phyloP scores from a whole-genome alignment of 331 rosid species.

The Quercus tomentella region DNA sequence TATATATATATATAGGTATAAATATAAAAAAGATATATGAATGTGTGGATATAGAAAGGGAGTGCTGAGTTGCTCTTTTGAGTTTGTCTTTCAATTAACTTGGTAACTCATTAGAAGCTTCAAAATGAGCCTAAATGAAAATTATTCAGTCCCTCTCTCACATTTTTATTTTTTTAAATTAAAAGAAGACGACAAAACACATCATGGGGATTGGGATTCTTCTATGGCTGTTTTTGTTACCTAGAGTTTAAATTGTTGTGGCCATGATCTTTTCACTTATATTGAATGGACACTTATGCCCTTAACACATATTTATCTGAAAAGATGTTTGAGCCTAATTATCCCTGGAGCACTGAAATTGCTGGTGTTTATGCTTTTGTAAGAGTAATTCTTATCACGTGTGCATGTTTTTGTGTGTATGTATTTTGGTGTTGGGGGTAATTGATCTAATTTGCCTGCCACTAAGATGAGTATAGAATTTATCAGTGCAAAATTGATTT shows the following conservation, averaged over 20 bases:
- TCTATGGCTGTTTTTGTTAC: not conserved
- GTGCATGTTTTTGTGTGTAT: not conserved
- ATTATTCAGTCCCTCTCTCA: not conserved
- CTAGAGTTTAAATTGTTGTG: not conserved
- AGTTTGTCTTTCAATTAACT: not conserved
- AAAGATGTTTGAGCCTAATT: not conserved
- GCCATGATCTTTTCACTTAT: not conserved
- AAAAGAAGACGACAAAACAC: not conserved
- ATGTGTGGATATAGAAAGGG: not conserved
- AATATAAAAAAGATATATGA: not conserved
- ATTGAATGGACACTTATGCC: not conserved
- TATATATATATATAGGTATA: too few relatives aligned
- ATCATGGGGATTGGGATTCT: not conserved
- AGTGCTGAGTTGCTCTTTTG: not conserved
- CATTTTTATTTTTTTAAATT: not conserved
- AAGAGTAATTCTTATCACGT: not conserved
- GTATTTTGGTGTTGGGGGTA: not conserved
- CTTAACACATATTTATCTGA: not conserved
- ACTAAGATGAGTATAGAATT: not conserved
- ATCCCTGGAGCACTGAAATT: not conserved
- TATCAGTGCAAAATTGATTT: not conserved
- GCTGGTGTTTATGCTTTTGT: not conserved
- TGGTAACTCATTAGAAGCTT: not conserved
- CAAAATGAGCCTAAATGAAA: too few relatives aligned
- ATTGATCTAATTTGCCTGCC: not conserved